Percentiles rank a stretch among this genome's conserved stretches.
phyloP scores from a whole-genome alignment of 164 flowering plant genomes.

The Tinospora cordifolia region DNA sequence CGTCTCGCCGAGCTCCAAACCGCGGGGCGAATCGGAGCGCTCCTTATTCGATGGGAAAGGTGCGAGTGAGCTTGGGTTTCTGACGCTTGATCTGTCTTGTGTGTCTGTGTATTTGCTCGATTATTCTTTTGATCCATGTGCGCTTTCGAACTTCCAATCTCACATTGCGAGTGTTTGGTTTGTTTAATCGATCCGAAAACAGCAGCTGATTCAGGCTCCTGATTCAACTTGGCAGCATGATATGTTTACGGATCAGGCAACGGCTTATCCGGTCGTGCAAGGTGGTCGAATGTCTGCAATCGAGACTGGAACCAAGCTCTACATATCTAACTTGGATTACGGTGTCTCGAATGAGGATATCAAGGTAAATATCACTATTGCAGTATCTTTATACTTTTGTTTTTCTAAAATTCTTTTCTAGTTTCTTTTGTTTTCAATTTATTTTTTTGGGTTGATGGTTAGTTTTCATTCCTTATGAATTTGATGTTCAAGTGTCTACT shows the following conservation, averaged over 20 bases:
- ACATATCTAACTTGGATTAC: slow-evolving; percentile 71
- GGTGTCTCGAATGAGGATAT: slow-evolving; percentile 87
- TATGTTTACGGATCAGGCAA: slow-evolving; percentile 47
- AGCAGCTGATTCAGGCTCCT: slow-evolving; percentile 46
- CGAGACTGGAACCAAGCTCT: slow-evolving; percentile 87
- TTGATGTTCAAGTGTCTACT: too few relatives aligned
- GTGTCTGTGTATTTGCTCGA: neutral
- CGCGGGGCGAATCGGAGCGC: slow-evolving; percentile 53
- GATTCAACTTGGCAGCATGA: slow-evolving; percentile 73
- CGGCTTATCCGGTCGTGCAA: slow-evolving; percentile 23
- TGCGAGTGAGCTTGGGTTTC: slow-evolving; percentile 23
- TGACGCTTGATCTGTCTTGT: slow-evolving; percentile 4
- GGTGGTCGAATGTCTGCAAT: slow-evolving; percentile 47
- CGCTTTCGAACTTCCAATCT: slow-evolving; percentile 2
- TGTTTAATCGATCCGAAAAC: slow-evolving; percentile 2
- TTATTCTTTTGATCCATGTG: neutral
- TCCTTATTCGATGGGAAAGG: slow-evolving; percentile 61
- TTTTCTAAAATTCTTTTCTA: too few relatives aligned
- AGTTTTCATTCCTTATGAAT: too few relatives aligned
- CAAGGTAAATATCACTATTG: slow-evolving; percentile 36
- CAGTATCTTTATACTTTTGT: too few relatives aligned
- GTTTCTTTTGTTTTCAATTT: neutral
- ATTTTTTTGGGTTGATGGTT: neutral
- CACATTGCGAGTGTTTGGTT: slow-evolving; percentile 8
- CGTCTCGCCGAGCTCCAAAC: slow-evolving; percentile 55